A percentile compares a stretch with the other conserved stretches of the same genome.
Conservation (phyloP, 2,329 filamentous ascomycete genomes). For the Phialocephala sp. region DNA sequence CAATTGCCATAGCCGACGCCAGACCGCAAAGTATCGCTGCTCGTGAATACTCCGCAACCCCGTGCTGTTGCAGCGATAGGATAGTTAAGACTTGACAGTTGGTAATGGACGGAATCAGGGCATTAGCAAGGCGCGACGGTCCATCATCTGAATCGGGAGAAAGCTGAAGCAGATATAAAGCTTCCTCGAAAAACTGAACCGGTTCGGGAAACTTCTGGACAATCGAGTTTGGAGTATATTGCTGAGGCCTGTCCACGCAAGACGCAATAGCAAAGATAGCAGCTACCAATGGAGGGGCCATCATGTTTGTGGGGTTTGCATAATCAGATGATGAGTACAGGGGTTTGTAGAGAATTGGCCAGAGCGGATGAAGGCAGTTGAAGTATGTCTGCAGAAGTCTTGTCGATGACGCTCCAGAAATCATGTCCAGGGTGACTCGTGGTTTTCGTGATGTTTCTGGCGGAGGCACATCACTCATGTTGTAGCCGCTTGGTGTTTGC, state of each 20-base stretch:
- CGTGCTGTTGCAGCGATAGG: slow-evolving; percentile 40
- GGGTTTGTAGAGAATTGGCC: slow-evolving; percentile 43
- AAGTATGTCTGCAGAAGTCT: slow-evolving; percentile 41
- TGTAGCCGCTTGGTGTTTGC: not conserved
- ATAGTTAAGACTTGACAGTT: slow-evolving; percentile 41
- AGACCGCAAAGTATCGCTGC: slow-evolving; percentile 39
- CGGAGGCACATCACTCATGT: slow-evolving; percentile 4
- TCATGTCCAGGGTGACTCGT: slow-evolving; percentile 12
- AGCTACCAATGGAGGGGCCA: slow-evolving; percentile 35
- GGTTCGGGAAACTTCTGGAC: slow-evolving; percentile 31
- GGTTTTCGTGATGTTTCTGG: slow-evolving; percentile 1
- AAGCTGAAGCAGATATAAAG: slow-evolving; percentile 33
- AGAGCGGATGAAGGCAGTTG: slow-evolving; percentile 41
- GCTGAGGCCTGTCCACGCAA: slow-evolving; percentile 36
- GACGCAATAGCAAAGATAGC: slow-evolving; percentile 41
- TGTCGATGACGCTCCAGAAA: slow-evolving; percentile 35
- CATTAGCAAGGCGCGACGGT: slow-evolving; percentile 23
- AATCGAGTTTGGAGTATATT: slow-evolving; percentile 22
- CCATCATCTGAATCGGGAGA: slow-evolving; percentile 13
- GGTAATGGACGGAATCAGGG: slow-evolving; percentile 37
- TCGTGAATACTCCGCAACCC: slow-evolving; percentile 40
- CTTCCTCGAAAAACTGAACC: slow-evolving; percentile 34
- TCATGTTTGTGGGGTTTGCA: slow-evolving; percentile 33
- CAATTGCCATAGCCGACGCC: slow-evolving; percentile 41
- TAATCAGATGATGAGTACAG: slow-evolving; percentile 39